Conservation (phyloP, 2,329 filamentous ascomycete species). For the Chrysoporthe deuterocubensis region DNA sequence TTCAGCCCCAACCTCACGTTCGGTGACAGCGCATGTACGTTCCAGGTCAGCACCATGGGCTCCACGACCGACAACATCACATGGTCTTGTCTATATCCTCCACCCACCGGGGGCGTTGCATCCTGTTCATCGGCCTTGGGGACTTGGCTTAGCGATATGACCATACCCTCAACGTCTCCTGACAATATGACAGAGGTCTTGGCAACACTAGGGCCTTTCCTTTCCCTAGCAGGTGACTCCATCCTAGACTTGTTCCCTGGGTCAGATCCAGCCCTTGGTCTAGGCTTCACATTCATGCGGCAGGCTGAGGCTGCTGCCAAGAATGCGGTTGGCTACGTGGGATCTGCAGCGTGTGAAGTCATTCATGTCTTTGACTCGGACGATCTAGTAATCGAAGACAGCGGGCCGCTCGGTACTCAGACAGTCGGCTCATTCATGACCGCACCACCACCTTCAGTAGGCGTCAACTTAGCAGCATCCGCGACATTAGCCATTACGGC, state of each 20-base stretch:
- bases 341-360: constrained; percentile 29
- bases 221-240: constrained; percentile 26
- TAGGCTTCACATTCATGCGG: constrained; percentile 30
- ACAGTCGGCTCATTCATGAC: constrained; percentile 33
- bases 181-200: constrained; percentile 28
- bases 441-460: constrained; percentile 29
- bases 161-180: constrained; percentile 10
- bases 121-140: constrained; percentile 30
- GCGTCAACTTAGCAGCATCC: constrained; percentile 25
- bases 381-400: constrained; percentile 30
- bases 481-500: constrained; percentile 20
- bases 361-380: constrained; percentile 33
- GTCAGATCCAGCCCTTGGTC: constrained; percentile 26
- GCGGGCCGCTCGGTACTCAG: constrained; percentile 28
- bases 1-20: constrained; percentile 30
- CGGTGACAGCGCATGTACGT: constrained; percentile 30
- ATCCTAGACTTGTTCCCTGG: constrained; percentile 30
- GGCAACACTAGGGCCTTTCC: constrained; percentile 29
- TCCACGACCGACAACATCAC: constrained; percentile 28
- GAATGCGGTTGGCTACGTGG: constrained; percentile 29
- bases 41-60: constrained; percentile 18
- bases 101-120: constrained; percentile 29
- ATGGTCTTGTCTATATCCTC: constrained; percentile 33
- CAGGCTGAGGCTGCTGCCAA: constrained; percentile 29
- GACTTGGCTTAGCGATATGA: constrained; percentile 29